Conservation (phyloP, 208 protist genomes). For the Spongospora subterranea region DNA sequence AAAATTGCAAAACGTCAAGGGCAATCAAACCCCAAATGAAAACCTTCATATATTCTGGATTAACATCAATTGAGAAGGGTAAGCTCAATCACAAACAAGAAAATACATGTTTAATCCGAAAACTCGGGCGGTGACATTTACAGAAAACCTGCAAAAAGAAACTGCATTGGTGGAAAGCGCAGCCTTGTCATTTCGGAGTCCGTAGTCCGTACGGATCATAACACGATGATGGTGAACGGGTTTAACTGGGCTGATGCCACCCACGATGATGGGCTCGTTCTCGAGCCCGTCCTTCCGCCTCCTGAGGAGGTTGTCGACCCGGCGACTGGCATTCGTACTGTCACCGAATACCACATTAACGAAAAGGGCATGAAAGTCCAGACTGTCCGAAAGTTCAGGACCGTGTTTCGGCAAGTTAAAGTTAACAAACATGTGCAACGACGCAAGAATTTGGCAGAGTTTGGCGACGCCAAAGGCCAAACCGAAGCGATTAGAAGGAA, state of each 20-base stretch:
- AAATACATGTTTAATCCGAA: too few species aligned
- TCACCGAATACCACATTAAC: constrained; percentile 36
- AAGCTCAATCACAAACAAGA: too few species aligned
- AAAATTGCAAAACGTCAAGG: too few species aligned
- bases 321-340: constrained; percentile 14
- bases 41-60: too few species aligned
- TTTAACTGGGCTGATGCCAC: constrained; percentile 45
- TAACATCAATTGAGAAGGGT: too few species aligned
- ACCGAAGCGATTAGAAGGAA: constrained; percentile 45
- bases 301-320: neutral
- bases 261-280: neutral
- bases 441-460: constrained; percentile 26
- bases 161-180: too few species aligned
- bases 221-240: too few species aligned
- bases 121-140: too few species aligned
- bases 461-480: constrained; percentile 49
- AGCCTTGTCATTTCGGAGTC: too few species aligned
- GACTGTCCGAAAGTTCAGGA: constrained; percentile 25
- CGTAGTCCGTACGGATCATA: too few species aligned
- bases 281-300: neutral
- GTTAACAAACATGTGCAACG: constrained; percentile 51
- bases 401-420: neutral
- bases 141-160: too few species aligned
- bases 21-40: too few species aligned
- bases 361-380: constrained; percentile 5